Evolutionary conservation across 352 stramenopile species (phyloP).

Genomic region (Pythium angustatum): DNA sequence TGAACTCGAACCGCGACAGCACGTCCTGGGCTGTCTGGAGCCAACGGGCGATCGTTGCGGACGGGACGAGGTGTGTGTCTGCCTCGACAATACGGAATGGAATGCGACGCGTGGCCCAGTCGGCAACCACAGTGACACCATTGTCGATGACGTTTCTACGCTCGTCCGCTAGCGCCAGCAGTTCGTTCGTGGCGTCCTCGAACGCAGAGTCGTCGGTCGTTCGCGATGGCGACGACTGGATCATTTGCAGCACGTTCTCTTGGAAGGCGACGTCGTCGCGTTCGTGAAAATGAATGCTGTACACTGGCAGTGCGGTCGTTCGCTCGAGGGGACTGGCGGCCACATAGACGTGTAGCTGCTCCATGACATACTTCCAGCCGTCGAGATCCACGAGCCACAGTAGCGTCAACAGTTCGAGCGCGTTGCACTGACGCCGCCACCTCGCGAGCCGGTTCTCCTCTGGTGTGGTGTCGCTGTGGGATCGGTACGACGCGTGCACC

Average conservation of each 20-base stretch:
- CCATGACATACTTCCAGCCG: background rate
- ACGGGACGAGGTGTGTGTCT: background rate
- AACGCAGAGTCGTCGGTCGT: no score
- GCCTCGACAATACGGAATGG: background rate
- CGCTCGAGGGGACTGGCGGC: background rate
- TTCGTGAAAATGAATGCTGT: background rate
- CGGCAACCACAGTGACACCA: no score
- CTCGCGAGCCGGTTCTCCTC: background rate
- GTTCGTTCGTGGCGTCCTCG: no score
- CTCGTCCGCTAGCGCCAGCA: background rate
- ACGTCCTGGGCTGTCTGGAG: background rate
- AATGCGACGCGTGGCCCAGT: background rate
- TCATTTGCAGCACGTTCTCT: no score
- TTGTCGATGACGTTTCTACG: no score
- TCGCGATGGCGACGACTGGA: no score
- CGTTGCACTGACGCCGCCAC: background rate
- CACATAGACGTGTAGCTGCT: background rate
- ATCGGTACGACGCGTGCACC: background rate
- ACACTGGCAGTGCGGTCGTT: no score
- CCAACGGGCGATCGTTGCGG: background rate
- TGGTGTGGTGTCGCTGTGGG: no score
- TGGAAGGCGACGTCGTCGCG: background rate
- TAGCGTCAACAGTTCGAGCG: background rate
- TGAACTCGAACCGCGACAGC: background rate
- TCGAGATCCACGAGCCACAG: slow-evolving; percentile 2